phyloP scores from a whole-genome alignment of 148 eudicot genomes.

The Persicaria tinctoria region DNA sequence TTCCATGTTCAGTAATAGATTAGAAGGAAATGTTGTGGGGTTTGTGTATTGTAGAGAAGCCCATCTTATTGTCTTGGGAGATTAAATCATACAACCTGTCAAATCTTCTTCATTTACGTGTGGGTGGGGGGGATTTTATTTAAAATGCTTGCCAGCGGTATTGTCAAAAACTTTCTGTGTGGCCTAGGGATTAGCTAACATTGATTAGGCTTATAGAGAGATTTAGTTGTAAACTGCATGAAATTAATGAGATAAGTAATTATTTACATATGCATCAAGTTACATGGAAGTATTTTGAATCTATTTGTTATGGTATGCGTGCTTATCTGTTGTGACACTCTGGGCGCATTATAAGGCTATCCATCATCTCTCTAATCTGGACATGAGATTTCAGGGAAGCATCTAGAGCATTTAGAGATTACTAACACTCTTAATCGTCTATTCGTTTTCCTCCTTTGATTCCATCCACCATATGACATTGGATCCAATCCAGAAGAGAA shows the following conservation, averaged over 20 bases:
- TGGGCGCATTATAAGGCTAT: too few species aligned
- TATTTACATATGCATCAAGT: not conserved
- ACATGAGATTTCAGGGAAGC: too few species aligned
- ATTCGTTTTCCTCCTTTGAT: too few species aligned
- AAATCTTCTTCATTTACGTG: not conserved
- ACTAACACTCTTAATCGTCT: too few species aligned
- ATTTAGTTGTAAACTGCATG: slow-evolving; percentile 1
- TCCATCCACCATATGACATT: too few species aligned
- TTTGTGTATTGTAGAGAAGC: not conserved
- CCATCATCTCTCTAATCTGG: too few species aligned
- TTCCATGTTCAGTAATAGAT: not conserved
- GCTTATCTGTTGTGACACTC: not conserved
- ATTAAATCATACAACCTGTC: not conserved
- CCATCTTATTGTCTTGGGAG: not conserved
- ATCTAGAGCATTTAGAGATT: too few species aligned
- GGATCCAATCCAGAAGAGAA: too few species aligned
- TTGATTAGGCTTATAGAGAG: not conserved
- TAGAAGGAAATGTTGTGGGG: not conserved
- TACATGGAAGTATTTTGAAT: not conserved
- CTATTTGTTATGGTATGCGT: not conserved
- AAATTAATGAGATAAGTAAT: not conserved
- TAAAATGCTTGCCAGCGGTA: too few species aligned
- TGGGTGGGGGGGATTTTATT: too few species aligned
- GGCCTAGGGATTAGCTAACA: not conserved
- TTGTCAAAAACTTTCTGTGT: not conserved